Evolutionary conservation across 1,284 basidiomycete genomes (phyloP), one percentile per base, ranked within the genome.

Genomic region (Agaricales sp.): DNA sequence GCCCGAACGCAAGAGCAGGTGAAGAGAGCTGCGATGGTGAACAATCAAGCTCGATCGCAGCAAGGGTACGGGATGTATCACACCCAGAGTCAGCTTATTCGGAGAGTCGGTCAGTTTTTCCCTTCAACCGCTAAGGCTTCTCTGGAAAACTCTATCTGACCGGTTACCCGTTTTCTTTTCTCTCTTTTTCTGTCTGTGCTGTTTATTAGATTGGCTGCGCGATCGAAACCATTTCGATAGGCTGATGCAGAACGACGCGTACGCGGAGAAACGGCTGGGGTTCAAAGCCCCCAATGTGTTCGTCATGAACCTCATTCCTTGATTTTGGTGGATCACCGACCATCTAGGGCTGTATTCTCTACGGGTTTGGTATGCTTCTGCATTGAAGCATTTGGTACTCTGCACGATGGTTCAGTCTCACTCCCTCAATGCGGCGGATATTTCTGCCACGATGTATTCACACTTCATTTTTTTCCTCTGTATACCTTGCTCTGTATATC

Each of bases 241-340:
- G n/a, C 57, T 90, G 50, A 53, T 57, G 14, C 73, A 70, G 57
- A 75, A 82, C 54, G 80, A 86, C 54, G 58, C 58, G 3, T 89
- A 88, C 56, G 67, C 73, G 1, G 56, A 65, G 30, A 59, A 66
- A 8, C 73, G 85, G 11, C 74, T 90, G 25, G 87, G 87, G 0
- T 90, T 77, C 63, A 71, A 70, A 48, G 87, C 87, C 1, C 78
- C 86, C 1, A 89, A 90, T 58, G 76, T 87, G 26, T 84, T 87
- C 59, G 67, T 85, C 35, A 78, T 89, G 76, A 64, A 67, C 35
- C 51, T 59, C 23, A 49, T 49, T 14, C 50, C 53, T 41, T 57
- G n/a, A n/a, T n/a, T n/a, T n/a, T n/a, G n/a, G n/a, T n/a, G n/a
- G n/a, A n/a, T n/a, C n/a, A n/a, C n/a, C n/a, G n/a, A n/a, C n/a